Conservation (phyloP, 192 early-diverging fungal species). For the Coemansia sp. region DNA sequence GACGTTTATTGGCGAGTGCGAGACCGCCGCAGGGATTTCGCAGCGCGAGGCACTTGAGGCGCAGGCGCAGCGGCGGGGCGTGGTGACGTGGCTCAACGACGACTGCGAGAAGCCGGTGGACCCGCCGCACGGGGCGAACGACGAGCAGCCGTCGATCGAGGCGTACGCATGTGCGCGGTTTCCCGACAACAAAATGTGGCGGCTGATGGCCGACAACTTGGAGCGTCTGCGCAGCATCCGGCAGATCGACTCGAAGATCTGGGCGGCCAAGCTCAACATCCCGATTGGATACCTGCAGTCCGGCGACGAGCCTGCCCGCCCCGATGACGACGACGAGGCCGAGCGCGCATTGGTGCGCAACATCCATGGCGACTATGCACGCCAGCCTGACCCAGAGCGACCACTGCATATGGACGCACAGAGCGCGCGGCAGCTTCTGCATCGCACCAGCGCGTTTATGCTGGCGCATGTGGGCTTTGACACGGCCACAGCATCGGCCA, state of each 20-base stretch:
- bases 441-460: constrained; percentile 64
- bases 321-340: not conserved
- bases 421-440: constrained; percentile 61
- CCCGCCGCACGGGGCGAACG: not conserved
- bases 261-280: constrained; percentile 56
- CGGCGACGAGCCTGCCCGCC: not conserved
- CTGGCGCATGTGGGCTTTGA: constrained; percentile 91
- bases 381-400: not conserved
- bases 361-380: not conserved
- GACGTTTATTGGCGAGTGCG: constrained; percentile 42
- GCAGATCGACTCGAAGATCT: constrained; percentile 61
- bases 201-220: constrained; percentile 55
- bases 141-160: constrained; percentile 25
- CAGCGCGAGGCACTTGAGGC: constrained; percentile 27
- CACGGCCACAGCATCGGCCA: constrained; percentile 62
- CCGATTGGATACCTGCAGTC: constrained; percentile 29
- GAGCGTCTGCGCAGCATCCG: constrained; percentile 58
- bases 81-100: constrained; percentile 50
- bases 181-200: constrained; percentile 52
- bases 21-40: constrained; percentile 32
- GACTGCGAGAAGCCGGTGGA: constrained; percentile 42
- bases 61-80: constrained; percentile 32
- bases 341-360: not conserved
- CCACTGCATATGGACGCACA: constrained; percentile 52
- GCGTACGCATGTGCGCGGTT: constrained; percentile 45